Conservation (phyloP, 2,329 filamentous ascomycete species). For the Pseudocercospora crystallina region DNA sequence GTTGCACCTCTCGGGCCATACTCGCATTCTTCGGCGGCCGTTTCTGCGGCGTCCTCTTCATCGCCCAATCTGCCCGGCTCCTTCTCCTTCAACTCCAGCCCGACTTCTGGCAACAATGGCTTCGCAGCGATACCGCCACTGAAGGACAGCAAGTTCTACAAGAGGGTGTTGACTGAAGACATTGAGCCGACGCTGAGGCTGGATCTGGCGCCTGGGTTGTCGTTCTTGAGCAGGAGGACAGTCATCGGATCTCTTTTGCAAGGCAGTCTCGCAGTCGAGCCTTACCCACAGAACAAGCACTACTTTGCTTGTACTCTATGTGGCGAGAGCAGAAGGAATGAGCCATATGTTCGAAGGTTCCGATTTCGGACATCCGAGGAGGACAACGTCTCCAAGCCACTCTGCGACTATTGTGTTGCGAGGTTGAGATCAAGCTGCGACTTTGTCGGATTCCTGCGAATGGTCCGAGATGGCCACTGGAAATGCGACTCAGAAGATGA, state of each 20-base stretch:
- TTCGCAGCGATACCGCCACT: constrained; percentile 57
- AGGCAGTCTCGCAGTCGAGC: constrained; percentile 85
- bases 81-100: constrained; percentile 39
- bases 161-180: constrained; percentile 82
- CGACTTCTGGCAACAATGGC: constrained; percentile 29
- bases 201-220: constrained; percentile 84
- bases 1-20: neutral
- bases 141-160: constrained; percentile 93
- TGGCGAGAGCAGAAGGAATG: constrained; percentile 74
- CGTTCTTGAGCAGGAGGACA: constrained; percentile 85
- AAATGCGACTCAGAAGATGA: constrained; percentile 78
- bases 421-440: constrained; percentile 87
- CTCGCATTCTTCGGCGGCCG: constrained; percentile 30
- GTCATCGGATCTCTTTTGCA: constrained; percentile 82
- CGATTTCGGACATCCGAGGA: constrained; percentile 86
- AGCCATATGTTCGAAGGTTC: constrained; percentile 73
- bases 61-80: constrained; percentile 45
- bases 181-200: constrained; percentile 91
- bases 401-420: constrained; percentile 84
- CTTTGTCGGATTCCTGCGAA: constrained; percentile 84
- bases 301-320: constrained; percentile 80
- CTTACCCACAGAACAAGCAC: constrained; percentile 60
- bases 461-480: constrained; percentile 92
- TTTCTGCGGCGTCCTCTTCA: constrained; percentile 17
- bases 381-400: constrained; percentile 80